Base-by-base conservation (phyloP, 2,329 filamentous ascomycete genomes). In the Dactylellina leptospora region DNA sequence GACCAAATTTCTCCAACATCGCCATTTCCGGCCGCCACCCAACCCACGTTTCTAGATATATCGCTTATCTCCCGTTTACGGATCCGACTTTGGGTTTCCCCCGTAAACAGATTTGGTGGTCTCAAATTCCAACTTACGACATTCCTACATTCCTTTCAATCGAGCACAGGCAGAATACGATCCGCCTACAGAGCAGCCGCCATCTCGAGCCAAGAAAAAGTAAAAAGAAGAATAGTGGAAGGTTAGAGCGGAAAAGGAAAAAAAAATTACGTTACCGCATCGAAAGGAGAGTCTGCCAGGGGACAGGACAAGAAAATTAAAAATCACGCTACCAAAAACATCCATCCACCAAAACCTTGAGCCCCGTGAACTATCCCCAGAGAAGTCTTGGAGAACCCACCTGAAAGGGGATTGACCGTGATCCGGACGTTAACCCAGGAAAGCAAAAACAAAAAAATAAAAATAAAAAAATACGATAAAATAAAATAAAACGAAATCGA, bases 51-150 rank as follows among this genome's bases (percentile, higher is more conserved):
- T 72, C 59, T 63, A 72, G 68, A 60, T 48, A 53, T 16, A 55
- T 64, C 68, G 53, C 68, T 72, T 72, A 64, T 72, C 59, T 64
- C 59, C 59, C 59, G 68, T 64, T 63, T 64, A 59, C 51, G 68
- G 59, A 72, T 53, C 68, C 55, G 59, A 72, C 8, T 50, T 44
- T 64, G 11, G 23, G 25, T 44, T 22, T 23, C 45, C 63, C 13
- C 13, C 36, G 36, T 40, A 16, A 40, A 40, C 36, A 11, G 6
- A 22, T 10, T 25, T 11, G 13, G 11, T 6, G 13, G 2, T 25
- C 9, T 6, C 22, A 44, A 25, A 55, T 55, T 55, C 51, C 51
- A 40, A 55, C 51, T 55, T 55, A 55, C 51, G 33, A 55, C 51
- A 55, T 55, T 36, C 25, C 38, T 27, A 61, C 44, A 51, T 50